Percentiles rank a stretch among this genome's conserved stretches.
Evolutionary conservation across 805 yeast genomes (phyloP).

Genomic region (Wickerhamiella kurtzmanii): DNA sequence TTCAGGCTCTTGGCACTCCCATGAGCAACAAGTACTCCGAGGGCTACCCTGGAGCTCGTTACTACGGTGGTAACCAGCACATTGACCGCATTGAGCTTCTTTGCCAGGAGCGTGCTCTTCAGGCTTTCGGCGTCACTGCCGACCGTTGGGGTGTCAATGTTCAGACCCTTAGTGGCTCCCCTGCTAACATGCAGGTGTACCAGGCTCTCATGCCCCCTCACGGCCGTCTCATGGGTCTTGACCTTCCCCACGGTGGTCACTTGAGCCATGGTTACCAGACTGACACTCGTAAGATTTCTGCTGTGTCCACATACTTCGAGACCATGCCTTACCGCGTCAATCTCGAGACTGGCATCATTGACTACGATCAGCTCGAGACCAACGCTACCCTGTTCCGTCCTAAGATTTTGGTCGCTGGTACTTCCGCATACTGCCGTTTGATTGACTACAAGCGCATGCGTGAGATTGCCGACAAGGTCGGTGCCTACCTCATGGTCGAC

Average conservation of each 20-base stretch:
- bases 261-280: slow-evolving; percentile 98
- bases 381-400: slow-evolving; percentile 90
- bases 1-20: slow-evolving; percentile 93
- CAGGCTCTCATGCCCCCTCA: slow-evolving; percentile 90
- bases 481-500: slow-evolving; percentile 90
- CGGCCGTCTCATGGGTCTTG: slow-evolving; percentile 96
- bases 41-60: slow-evolving; percentile 98
- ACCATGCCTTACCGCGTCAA: slow-evolving; percentile 97
- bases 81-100: slow-evolving; percentile 86
- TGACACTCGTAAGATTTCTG: slow-evolving; percentile 81
- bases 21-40: slow-evolving; percentile 98
- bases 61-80: slow-evolving; percentile 96
- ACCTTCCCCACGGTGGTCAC: slow-evolving; percentile 98
- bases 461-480: slow-evolving; percentile 91
- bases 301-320: slow-evolving; percentile 91
- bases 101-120: slow-evolving; percentile 89
- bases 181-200: slow-evolving; percentile 94
- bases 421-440: slow-evolving; percentile 93
- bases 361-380: slow-evolving; percentile 87
- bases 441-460: slow-evolving; percentile 96
- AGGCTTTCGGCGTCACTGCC: slow-evolving; percentile 68
- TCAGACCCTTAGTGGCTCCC: slow-evolving; percentile 92
- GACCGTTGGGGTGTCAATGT: slow-evolving; percentile 97
- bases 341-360: slow-evolving; percentile 84
- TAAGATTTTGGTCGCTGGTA: slow-evolving; percentile 92